Evolutionary conservation across 169 alveolate genomes (phyloP).

Genomic region (Cryptosporidium xiaoi): DNA sequence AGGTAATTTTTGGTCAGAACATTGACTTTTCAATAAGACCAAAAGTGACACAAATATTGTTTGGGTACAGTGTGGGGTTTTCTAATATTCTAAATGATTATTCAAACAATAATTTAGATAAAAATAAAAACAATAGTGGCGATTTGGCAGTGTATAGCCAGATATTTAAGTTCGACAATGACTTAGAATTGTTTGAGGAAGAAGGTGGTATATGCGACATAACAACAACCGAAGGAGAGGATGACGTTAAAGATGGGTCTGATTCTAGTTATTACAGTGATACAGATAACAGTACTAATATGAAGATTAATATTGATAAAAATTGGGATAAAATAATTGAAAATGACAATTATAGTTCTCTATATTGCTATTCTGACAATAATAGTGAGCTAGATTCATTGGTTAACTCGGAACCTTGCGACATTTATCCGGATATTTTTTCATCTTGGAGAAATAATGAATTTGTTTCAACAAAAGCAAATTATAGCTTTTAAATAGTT

Average conservation of each 20-base stretch:
- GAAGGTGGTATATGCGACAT: too few species aligned
- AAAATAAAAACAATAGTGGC: too few species aligned
- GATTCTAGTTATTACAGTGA: background rate
- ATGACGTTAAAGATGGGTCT: slow-evolving; percentile 1
- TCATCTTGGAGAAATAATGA: slow-evolving; percentile 50
- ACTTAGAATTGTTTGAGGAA: too few species aligned
- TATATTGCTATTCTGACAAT: too few species aligned
- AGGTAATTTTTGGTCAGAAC: slow-evolving; percentile 40
- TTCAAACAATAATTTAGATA: too few species aligned
- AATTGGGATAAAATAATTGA: background rate
- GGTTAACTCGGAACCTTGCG: background rate
- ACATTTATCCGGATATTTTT: slow-evolving; percentile 66
- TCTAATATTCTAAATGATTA: background rate
- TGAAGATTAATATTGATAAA: too few species aligned
- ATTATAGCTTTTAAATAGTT: too few species aligned
- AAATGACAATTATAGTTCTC: background rate
- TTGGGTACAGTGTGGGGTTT: slow-evolving; percentile 28
- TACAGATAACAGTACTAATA: too few species aligned
- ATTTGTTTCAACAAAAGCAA: too few species aligned
- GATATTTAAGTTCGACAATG: too few species aligned
- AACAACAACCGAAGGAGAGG: background rate
- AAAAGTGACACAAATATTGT: slow-evolving; percentile 48
- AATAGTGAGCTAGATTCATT: too few species aligned
- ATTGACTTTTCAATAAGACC: slow-evolving; percentile 46
- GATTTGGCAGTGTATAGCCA: too few species aligned